Percentiles rank a stretch among this genome's conserved stretches.
phyloP scores from a whole-genome alignment of 2,329 filamentous ascomycete genomes.

The Pseudogymnoascus destructans region DNA sequence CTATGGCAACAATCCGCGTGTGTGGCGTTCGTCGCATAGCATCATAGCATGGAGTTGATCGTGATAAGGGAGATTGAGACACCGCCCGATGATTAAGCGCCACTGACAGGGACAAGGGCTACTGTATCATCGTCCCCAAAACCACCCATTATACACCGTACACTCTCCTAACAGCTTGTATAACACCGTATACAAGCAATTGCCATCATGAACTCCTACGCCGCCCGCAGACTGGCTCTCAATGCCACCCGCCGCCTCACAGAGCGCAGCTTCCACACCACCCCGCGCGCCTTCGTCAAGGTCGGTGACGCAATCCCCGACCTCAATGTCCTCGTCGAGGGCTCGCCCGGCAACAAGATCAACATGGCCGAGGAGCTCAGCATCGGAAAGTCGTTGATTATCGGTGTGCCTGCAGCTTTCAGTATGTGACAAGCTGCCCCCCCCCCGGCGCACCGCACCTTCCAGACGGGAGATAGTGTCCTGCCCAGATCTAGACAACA shows the following conservation, averaged over 20 bases:
- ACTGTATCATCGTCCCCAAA: not conserved
- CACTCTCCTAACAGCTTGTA: not conserved
- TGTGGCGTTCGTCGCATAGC: not conserved
- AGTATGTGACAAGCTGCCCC: slow-evolving; percentile 29
- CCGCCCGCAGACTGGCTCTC: not conserved
- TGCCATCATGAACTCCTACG: slow-evolving; percentile 3
- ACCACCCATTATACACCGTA: not conserved
- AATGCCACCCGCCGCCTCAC: slow-evolving; percentile 10
- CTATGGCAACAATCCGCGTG: not conserved
- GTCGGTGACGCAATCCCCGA: slow-evolving; percentile 69
- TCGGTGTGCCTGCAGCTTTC: slow-evolving; percentile 76
- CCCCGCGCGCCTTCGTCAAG: slow-evolving; percentile 50
- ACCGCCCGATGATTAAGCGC: not conserved
- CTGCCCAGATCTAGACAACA: slow-evolving; percentile 31
- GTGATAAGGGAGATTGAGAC: slow-evolving; percentile 5
- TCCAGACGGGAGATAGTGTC: slow-evolving; percentile 8
- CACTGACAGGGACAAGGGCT: not conserved
- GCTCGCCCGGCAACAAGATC: slow-evolving; percentile 83
- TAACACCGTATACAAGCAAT: not conserved
- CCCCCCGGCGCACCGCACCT: not conserved
- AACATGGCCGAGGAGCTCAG: slow-evolving; percentile 67
- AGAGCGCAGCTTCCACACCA: slow-evolving; percentile 46
- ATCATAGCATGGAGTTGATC: not conserved
- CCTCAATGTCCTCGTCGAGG: slow-evolving; percentile 65
- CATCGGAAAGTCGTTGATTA: slow-evolving; percentile 62